A percentile compares a stretch with the other conserved stretches of the same genome.
Conservation (phyloP, 805 yeast genomes). For the Ogataea trehaloabstinens region DNA sequence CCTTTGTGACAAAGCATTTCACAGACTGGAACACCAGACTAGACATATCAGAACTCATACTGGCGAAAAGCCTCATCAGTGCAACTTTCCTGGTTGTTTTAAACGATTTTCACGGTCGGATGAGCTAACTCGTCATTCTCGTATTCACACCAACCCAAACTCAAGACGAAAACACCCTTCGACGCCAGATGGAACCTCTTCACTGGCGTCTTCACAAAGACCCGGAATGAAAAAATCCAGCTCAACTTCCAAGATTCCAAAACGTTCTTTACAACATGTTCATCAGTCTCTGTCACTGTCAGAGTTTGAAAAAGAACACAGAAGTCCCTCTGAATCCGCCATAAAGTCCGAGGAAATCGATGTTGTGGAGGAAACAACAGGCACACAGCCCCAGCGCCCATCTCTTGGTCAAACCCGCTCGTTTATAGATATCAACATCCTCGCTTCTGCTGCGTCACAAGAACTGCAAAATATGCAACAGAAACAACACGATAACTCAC, state of each 20-base stretch:
- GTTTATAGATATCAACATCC: conserved; percentile 44
- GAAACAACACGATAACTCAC: conserved; percentile 8
- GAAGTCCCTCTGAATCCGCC: background rate
- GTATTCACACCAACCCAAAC: conserved; percentile 69
- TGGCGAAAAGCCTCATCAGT: conserved; percentile 88
- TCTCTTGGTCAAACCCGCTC: conserved; percentile 20
- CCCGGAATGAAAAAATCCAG: conserved; percentile 16
- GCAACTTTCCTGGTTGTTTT: conserved; percentile 80
- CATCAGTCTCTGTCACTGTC: background rate
- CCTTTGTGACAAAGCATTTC: conserved; percentile 81
- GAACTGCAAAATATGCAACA: conserved; percentile 44
- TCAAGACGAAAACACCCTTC: conserved; percentile 29
- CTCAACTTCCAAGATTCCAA: conserved; percentile 17
- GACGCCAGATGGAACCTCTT: conserved; percentile 13
- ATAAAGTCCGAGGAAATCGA: conserved; percentile 1
- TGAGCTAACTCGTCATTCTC: conserved; percentile 80
- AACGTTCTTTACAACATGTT: no score
- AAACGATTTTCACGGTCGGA: conserved; percentile 80
- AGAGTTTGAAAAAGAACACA: background rate
- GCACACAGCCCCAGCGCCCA: no score
- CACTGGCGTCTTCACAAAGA: conserved; percentile 16
- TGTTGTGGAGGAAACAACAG: background rate
- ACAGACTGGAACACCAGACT: conserved; percentile 86
- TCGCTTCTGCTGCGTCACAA: conserved; percentile 56
- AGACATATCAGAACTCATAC: conserved; percentile 91